Evolutionary conservation across 345 rosid genomes (phyloP).

Genomic region (Populus euphratica): DNA sequence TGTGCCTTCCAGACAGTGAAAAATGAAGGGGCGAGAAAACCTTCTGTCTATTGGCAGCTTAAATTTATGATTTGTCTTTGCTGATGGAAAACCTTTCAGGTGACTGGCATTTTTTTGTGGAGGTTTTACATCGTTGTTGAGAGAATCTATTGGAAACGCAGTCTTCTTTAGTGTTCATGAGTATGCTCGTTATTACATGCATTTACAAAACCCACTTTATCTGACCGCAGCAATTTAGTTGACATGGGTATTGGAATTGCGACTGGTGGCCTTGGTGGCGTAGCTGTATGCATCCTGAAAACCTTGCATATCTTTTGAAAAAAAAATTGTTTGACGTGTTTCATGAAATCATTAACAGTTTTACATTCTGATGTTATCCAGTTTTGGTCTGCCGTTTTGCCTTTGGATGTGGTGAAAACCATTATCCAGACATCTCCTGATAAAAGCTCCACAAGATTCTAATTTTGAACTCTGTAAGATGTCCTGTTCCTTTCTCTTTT

Average conservation of each 20-base stretch:
- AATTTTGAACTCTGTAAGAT: constrained; percentile 64
- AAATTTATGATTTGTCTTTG: not conserved
- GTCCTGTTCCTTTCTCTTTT: not conserved
- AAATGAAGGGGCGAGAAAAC: constrained; percentile 77
- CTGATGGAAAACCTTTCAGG: constrained; percentile 58
- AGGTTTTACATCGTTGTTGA: constrained; percentile 69
- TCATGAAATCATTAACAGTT: not conserved
- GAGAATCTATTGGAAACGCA: constrained; percentile 80
- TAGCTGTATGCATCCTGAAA: constrained; percentile 63
- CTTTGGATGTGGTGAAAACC: constrained; percentile 88
- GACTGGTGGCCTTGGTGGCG: constrained; percentile 89
- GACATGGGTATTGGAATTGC: constrained; percentile 81
- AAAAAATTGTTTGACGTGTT: not conserved
- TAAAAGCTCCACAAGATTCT: constrained; percentile 44
- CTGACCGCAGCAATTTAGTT: constrained; percentile 50
- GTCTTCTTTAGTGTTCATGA: constrained; percentile 78
- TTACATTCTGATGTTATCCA: constrained; percentile 21
- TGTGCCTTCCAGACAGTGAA: constrained; percentile 74
- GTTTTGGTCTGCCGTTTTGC: constrained; percentile 84
- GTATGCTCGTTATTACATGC: constrained; percentile 66
- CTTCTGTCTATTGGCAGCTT: constrained; percentile 12
- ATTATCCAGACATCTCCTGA: constrained; percentile 78
- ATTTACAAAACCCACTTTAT: constrained; percentile 40
- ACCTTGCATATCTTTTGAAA: constrained; percentile 4
- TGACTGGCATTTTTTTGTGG: constrained; percentile 86